These are phyloP conservation scores for Microcyclosporella mali DNA, from an alignment of 2,329 filamentous ascomycete genomes.

Conservation along the genomic window DNA sequence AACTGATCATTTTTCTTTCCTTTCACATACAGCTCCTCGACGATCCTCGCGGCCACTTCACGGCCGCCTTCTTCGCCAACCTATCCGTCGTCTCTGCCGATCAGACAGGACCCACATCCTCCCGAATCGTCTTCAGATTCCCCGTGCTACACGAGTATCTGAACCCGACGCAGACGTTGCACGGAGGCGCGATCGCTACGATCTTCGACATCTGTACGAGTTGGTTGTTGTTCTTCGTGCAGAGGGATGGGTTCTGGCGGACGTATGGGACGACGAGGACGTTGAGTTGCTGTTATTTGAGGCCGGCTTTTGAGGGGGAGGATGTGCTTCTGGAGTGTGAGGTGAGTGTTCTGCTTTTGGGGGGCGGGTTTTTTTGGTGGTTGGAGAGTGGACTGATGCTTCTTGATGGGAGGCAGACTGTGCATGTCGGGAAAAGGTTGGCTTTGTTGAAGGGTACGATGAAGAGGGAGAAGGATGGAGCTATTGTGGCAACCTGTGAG, in stretches of 20 bases:
- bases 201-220: constrained; percentile 22
- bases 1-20: neutral
- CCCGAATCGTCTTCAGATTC: constrained; percentile 18
- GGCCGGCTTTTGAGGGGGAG: constrained; percentile 20
- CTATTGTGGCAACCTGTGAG: constrained; percentile 17
- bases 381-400: neutral
- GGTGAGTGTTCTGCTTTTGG: constrained; percentile 10
- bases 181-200: constrained; percentile 20
- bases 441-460: constrained; percentile 19
- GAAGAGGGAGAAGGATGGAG: constrained; percentile 21
- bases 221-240: constrained; percentile 16
- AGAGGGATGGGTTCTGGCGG: constrained; percentile 21
- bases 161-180: constrained; percentile 20
- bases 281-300: constrained; percentile 18
- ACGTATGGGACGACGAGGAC: constrained; percentile 20
- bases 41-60: constrained; percentile 13
- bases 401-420: constrained; percentile 10
- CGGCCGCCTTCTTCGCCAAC: constrained; percentile 15
- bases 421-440: constrained; percentile 22
- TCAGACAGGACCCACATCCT: constrained; percentile 9
- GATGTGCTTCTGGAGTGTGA: constrained; percentile 19
- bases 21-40: constrained; percentile 6
- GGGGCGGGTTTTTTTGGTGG: neutral
- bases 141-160: constrained; percentile 20
- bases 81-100: constrained; percentile 18